A percentile compares a stretch with the other conserved stretches of the same genome.
Evolutionary conservation across 2,329 filamentous ascomycete genomes (phyloP).

Genomic region (Colletotrichum higginsianum): DNA sequence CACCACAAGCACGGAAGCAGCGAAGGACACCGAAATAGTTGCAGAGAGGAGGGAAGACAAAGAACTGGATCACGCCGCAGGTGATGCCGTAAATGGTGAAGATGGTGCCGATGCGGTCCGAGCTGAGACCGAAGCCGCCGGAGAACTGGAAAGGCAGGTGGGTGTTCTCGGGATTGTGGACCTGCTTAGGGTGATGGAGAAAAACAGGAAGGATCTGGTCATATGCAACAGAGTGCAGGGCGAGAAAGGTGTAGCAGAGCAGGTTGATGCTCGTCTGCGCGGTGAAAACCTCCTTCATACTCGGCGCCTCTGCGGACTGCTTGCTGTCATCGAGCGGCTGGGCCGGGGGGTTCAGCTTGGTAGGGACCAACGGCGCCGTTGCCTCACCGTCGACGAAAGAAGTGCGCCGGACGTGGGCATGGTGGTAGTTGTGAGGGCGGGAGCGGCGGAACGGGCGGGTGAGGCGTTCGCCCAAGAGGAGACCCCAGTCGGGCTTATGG

Average conservation of each 20-base stretch:
- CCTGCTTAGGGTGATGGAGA: conserved; percentile 79
- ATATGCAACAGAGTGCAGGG: conserved; percentile 85
- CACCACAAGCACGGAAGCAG: conserved; percentile 78
- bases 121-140: conserved; percentile 82
- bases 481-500: conserved; percentile 79
- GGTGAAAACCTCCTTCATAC: conserved; percentile 78
- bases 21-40: conserved; percentile 79
- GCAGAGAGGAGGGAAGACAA: conserved; percentile 85
- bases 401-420: conserved; percentile 52
- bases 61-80: conserved; percentile 87
- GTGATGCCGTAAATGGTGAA: conserved; percentile 87
- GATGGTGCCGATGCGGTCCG: conserved; percentile 84
- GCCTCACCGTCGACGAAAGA: conserved; percentile 71
- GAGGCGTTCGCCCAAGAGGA: conserved; percentile 79
- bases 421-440: conserved; percentile 46
- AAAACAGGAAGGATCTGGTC: conserved; percentile 93
- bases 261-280: conserved; percentile 83
- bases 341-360: conserved; percentile 47
- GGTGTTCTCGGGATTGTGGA: conserved; percentile 71
- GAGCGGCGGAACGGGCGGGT: conserved; percentile 53
- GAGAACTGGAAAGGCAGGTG: conserved; percentile 84
- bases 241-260: conserved; percentile 83
- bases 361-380: conserved; percentile 68
- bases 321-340: conserved; percentile 42
- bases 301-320: conserved; percentile 43